Conservation (phyloP, 2,329 filamentous ascomycete genomes). For the Cladosporium velox region DNA sequence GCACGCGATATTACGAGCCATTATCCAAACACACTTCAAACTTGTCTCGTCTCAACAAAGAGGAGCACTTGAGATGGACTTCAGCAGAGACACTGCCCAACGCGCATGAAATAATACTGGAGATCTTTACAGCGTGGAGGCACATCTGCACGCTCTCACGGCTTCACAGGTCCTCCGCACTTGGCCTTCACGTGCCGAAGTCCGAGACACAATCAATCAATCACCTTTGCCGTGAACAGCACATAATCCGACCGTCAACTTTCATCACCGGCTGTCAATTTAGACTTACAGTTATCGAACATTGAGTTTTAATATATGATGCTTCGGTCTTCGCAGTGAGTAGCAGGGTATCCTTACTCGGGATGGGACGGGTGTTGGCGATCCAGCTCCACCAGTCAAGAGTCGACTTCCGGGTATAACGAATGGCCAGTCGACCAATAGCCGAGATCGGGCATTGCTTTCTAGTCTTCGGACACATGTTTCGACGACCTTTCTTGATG, state of each 20-base stretch:
- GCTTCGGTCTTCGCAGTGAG: no score
- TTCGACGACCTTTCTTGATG: not conserved
- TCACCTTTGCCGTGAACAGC: not conserved
- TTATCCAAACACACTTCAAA: not conserved
- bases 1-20: not conserved
- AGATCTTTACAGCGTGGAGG: not conserved
- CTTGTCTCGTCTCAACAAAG: not conserved
- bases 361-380: not conserved
- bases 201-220: not conserved
- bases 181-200: not conserved
- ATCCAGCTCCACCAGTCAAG: not conserved
- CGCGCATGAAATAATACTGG: not conserved
- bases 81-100: not conserved
- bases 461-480: not conserved
- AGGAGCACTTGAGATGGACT: not conserved
- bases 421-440: not conserved
- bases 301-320: no score
- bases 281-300: not conserved
- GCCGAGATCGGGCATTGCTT: slow-evolving; percentile 2
- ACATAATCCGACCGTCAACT: not conserved
- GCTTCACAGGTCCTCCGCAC: not conserved
- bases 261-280: not conserved
- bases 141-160: not conserved
- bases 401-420: not conserved
- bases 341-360: not conserved